Percentiles rank a stretch among this genome's conserved stretches.
phyloP scores from a whole-genome alignment of 805 yeast genomes.

The Clavispora phyllophila region DNA sequence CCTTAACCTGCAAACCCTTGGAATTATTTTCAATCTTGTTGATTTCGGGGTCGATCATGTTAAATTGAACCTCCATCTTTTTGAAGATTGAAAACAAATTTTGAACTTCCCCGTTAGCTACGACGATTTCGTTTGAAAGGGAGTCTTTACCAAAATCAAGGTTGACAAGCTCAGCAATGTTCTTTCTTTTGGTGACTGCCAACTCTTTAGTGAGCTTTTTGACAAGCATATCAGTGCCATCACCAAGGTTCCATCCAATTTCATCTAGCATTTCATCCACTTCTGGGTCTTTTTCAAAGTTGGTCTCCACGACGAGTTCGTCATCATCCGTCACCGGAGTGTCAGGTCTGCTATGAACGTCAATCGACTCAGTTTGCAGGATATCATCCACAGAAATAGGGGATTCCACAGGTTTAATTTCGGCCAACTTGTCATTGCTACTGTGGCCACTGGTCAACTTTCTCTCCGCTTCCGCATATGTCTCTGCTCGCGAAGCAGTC shows the following conservation, averaged over 20 bases:
- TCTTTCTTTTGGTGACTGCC: conserved; percentile 55
- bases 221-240: conserved; percentile 55
- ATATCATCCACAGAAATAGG: conserved; percentile 5
- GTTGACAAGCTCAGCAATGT: conserved; percentile 43
- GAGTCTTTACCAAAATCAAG: conserved; percentile 32
- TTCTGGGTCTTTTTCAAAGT: conserved; percentile 35
- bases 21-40: conserved; percentile 68
- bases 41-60: conserved; percentile 55
- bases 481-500: not conserved
- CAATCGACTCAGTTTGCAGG: conserved; percentile 1
- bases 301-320: conserved; percentile 1
- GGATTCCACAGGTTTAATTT: conserved; percentile 4
- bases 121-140: conserved; percentile 28
- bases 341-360: conserved; percentile 1
- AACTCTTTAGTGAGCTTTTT: conserved; percentile 56
- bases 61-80: conserved; percentile 36
- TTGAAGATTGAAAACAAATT: conserved; percentile 34
- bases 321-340: conserved; percentile 1
- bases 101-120: conserved; percentile 32
- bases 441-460: not conserved
- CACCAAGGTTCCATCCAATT: conserved; percentile 68
- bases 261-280: conserved; percentile 70
- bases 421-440: not conserved
- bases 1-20: conserved; percentile 76
- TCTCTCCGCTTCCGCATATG: not conserved